These are phyloP conservation scores for Fusarium sp. DNA, from an alignment of 2,329 filamentous ascomycete species.

Conservation along the genomic window DNA sequence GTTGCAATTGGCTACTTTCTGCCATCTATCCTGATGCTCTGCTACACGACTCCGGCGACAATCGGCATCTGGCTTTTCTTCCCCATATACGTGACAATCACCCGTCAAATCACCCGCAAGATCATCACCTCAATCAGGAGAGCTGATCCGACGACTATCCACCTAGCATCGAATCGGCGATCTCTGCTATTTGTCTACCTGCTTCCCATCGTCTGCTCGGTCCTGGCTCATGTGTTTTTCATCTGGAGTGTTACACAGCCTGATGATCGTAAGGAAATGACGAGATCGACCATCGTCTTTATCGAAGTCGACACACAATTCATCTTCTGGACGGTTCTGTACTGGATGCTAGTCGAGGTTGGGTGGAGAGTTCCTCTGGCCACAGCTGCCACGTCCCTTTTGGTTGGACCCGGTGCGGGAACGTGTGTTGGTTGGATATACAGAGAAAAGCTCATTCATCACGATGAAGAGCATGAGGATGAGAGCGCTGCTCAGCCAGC, in stretches of 20 bases:
- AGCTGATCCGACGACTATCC: slow-evolving; percentile 49
- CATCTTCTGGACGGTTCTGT: slow-evolving; percentile 60
- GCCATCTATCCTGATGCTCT: slow-evolving; percentile 60
- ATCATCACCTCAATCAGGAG: slow-evolving; percentile 43
- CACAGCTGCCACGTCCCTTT: slow-evolving; percentile 45
- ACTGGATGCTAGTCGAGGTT: slow-evolving; percentile 65
- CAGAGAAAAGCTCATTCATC: slow-evolving; percentile 51
- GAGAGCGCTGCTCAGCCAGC: slow-evolving; percentile 26
- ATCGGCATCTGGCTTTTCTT: slow-evolving; percentile 64
- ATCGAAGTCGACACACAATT: slow-evolving; percentile 61
- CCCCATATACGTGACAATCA: slow-evolving; percentile 59
- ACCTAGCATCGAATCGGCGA: slow-evolving; percentile 57
- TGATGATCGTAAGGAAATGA: slow-evolving; percentile 63
- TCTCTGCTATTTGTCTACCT: slow-evolving; percentile 58
- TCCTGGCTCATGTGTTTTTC: slow-evolving; percentile 56
- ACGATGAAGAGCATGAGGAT: slow-evolving; percentile 25
- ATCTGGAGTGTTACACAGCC: slow-evolving; percentile 53
- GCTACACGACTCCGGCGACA: slow-evolving; percentile 50
- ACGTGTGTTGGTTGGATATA: slow-evolving; percentile 55
- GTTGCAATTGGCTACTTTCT: slow-evolving; percentile 60
- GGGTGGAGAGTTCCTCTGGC: slow-evolving; percentile 56
- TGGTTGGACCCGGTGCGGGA: slow-evolving; percentile 55
- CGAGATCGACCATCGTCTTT: slow-evolving; percentile 58
- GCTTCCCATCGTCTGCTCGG: slow-evolving; percentile 57
- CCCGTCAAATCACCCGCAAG: slow-evolving; percentile 54